Percentiles rank a stretch among this genome's conserved stretches.
phyloP scores from a whole-genome alignment of 106 monocot species.

The Gastrodia elata region DNA sequence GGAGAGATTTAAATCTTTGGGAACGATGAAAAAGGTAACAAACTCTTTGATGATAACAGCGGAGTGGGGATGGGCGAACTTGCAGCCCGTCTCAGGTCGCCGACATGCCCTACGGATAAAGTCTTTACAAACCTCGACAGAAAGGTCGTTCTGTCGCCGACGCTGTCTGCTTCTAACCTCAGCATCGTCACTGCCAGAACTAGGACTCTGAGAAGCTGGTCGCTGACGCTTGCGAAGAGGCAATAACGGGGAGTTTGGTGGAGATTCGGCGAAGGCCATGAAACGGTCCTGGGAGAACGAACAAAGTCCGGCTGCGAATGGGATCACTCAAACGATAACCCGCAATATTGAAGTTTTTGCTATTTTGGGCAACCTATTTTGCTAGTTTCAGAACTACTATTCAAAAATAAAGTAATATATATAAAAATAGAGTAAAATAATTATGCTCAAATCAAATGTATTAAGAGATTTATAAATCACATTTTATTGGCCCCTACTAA shows the following conservation, averaged over 20 bases:
- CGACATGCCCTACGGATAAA: slow-evolving; percentile 4
- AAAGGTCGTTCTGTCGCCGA: slow-evolving; percentile 1
- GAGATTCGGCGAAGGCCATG: neutral
- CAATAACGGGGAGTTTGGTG: neutral
- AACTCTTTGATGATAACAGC: slow-evolving; percentile 21
- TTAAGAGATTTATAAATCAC: too few relatives aligned
- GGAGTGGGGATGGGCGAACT: slow-evolving; percentile 32
- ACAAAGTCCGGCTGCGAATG: neutral
- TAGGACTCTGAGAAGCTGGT: neutral
- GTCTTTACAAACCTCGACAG: neutral
- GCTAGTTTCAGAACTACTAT: too few relatives aligned
- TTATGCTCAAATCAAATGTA: too few relatives aligned
- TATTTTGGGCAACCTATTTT: too few relatives aligned
- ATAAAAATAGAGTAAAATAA: too few relatives aligned
- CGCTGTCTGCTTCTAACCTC: neutral
- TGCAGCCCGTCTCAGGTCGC: slow-evolving; percentile 18
- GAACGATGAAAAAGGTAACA: neutral
- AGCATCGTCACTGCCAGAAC: neutral
- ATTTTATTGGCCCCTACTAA: too few relatives aligned
- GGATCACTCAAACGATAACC: too few relatives aligned
- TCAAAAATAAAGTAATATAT: too few relatives aligned
- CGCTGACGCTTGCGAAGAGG: neutral
- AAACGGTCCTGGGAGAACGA: neutral
- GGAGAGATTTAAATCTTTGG: neutral
- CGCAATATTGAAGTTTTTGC: too few relatives aligned